Percentiles rank a stretch among this genome's conserved stretches.
Conservation (phyloP, 495 filamentous ascomycete species). For the Hyaloscypha bicolor region DNA sequence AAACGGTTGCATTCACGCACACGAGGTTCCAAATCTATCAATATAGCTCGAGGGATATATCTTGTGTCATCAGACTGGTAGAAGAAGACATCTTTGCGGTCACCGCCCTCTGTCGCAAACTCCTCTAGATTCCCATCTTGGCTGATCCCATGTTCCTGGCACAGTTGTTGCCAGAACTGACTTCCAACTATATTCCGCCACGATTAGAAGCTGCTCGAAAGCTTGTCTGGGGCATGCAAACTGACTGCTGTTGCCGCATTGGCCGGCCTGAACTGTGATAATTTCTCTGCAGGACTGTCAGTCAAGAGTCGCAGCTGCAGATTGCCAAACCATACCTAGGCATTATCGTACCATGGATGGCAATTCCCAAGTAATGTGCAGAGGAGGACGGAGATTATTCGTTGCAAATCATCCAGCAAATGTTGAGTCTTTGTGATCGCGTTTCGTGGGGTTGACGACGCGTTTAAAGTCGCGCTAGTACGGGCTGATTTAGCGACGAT, state of each 20-base stretch:
- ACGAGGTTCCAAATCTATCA: conserved; percentile 92
- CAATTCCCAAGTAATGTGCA: neutral
- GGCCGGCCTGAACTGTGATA: conserved; percentile 97
- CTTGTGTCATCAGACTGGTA: conserved; percentile 98
- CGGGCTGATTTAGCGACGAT: too few species aligned
- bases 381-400: neutral
- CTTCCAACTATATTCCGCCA: conserved; percentile 65
- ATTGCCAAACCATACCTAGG: conserved; percentile 44
- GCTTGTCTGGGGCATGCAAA: conserved; percentile 30
- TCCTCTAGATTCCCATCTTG: conserved; percentile 96
- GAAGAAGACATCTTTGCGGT: conserved; percentile 99
- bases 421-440: neutral
- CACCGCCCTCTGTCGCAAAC: conserved; percentile 93
- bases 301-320: neutral
- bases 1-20: conserved; percentile 47
- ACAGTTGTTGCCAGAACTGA: conserved; percentile 97
- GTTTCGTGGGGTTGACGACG: conserved; percentile 17
- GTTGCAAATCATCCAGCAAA: conserved; percentile 6
- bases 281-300: conserved; percentile 71
- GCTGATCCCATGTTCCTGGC: conserved; percentile 96
- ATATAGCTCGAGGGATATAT: conserved; percentile 95
- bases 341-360: conserved; percentile 39
- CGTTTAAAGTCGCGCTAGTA: conserved; percentile 20
- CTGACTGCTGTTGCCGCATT: conserved; percentile 98
- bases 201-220: conserved; percentile 17